Conservation (phyloP, 164 flowering plant genomes). For the Piper longum region DNA sequence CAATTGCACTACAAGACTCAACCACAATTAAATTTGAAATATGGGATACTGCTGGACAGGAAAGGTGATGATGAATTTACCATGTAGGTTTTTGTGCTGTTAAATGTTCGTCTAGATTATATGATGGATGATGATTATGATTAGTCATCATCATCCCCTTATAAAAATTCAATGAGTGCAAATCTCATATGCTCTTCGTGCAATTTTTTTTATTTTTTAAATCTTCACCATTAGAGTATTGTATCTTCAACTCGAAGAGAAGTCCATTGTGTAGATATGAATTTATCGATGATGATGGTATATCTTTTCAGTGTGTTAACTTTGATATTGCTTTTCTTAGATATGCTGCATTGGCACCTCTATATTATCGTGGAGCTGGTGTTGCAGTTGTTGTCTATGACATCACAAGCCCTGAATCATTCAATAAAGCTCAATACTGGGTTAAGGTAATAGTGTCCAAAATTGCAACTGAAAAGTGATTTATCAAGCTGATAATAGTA, state of each 20-base stretch:
- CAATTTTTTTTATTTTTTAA: neutral
- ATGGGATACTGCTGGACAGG: slow-evolving; percentile 99
- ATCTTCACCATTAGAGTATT: neutral
- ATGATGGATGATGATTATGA: too few species aligned
- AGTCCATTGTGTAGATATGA: too few species aligned
- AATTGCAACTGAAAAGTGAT: neutral
- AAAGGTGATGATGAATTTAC: slow-evolving; percentile 43
- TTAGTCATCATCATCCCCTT: neutral
- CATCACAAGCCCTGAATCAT: slow-evolving; percentile 82
- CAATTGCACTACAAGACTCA: slow-evolving; percentile 95
- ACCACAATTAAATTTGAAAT: slow-evolving; percentile 97
- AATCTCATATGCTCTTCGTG: neutral
- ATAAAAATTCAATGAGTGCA: neutral
- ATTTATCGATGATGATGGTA: neutral
- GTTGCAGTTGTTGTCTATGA: slow-evolving; percentile 95
- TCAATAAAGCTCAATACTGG: slow-evolving; percentile 92
- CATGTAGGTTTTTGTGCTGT: neutral
- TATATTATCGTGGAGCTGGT: slow-evolving; percentile 95
- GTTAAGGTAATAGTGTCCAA: slow-evolving; percentile 53
- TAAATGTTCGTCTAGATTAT: neutral
- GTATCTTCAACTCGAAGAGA: neutral
- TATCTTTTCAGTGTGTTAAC: neutral
- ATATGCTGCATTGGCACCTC: slow-evolving; percentile 96
- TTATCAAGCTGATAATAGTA: neutral
- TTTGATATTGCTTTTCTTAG: slow-evolving; percentile 20